Evolutionary conservation across 495 filamentous ascomycete species (phyloP), one percentile per base, ranked within the genome.

Genomic region (Penicillium pancosmium): DNA sequence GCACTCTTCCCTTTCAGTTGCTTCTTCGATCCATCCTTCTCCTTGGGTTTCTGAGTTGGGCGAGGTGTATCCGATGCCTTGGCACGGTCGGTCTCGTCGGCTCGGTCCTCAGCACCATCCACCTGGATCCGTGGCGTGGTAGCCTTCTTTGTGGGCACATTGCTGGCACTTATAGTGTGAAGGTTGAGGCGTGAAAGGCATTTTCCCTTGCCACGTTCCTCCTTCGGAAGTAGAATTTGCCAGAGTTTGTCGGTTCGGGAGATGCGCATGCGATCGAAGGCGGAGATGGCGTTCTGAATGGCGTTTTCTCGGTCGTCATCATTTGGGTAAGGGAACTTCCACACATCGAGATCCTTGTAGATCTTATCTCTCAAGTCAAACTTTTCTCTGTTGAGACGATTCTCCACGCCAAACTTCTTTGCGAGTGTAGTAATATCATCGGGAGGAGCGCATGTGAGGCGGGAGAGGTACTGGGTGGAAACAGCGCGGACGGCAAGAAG

Each of bases 301-400:
- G 90, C 92, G 12, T 80, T 79, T 65, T 92, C 80, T 25, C 92
- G 86, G 62, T 93, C 89, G 34, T 86, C 84, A 33, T 82, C 71
- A 23, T 71, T 82, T 15, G 78, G 77, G 69, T 93, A 94, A 7
- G 82, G 77, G 70, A 91, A 94, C 13, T 83, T 83, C 82, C 87
- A 96, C 16, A 91, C 82, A 67, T 96, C 89, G 31, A 97, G 78
- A 56, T 96, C 92, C 64, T 88, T 91, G 79, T 87, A 96, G 43
- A 79, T 78, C 60, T 84, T 85, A 67, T 90, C 90, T 64, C 77
- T 83, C 48, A 93, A 74, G 52, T 80, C 78, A 77, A 84, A 92
- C 56, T 89, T 89, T 64, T 84, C 81, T 3, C 76, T 70, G 43
- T 83, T 77, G 46, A 87, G 79, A 52, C 85, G 82, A 25, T 84